Base-by-base conservation (phyloP, 2,329 filamentous ascomycete species). In the Curvularia verruculosa region DNA sequence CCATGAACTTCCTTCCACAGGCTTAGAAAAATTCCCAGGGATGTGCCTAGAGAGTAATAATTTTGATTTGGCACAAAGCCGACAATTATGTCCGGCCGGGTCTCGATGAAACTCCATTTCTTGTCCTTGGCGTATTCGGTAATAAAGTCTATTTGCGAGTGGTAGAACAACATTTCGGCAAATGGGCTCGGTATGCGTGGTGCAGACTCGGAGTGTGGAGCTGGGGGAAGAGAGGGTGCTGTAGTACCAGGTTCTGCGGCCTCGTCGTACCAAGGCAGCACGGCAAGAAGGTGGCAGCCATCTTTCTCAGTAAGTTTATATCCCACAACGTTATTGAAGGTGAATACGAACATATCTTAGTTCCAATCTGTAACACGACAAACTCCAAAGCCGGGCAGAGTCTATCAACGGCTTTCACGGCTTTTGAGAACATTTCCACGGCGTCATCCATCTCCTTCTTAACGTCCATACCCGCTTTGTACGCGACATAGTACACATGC, bases 401-500 rank as follows among this genome's bases (percentile, higher is more conserved):
- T 19, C 60, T 56, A 41, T 73, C 69, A 21, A 72, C 57, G 1
- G 70, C 71, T 15, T 67, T 72, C n/a, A 75, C 72, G 5, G 76
- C 73, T 44, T 75, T 67, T 61, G 76, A 69, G 55, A 78, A 78
- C 74, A 81, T 79, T 1, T 70, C 69, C 9, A 78, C 68, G 24
- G 78, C 78, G 49, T 80, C 77, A 23, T 74, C 65, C 40, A 74
- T 56, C 58, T 80, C 77, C 55, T 77, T 71, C 18, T 74, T 63
- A 9, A 75, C 47, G 54, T 81, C 76, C 15, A 72, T 70, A 15
- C 69, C 72, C 13, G 75, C 78, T 63, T 79, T 80, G 67, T 79
- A 80, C 46, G 79, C 78, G 67, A 79, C 60, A 54, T 78, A 81
- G 64, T 79, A 79, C 12, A 80, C 73, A 67, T 81, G 79, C 21